Base-by-base conservation (phyloP, 2,329 filamentous ascomycete species). In the Samsoniella hepiali region DNA sequence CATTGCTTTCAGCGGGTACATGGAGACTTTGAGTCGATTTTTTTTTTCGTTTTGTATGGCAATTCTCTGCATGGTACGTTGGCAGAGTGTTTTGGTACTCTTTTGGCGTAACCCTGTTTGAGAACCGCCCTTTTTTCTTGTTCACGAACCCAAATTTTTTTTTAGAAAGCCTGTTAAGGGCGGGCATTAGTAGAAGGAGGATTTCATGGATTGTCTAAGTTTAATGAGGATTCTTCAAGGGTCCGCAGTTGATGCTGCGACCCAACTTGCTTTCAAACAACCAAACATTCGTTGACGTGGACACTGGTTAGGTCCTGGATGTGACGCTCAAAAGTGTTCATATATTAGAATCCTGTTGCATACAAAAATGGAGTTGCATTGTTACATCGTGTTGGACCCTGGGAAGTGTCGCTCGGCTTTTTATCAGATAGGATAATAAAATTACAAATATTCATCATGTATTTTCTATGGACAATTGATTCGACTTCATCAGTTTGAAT, bases 191-290 rank as follows among this genome's bases (percentile, higher is more conserved):
- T 68, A 67, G 65, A 68, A 57, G 65, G 55, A 44, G 63, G 64
- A 38, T 63, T 53, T 49, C 60, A 64, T 67, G 55, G 50, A 65
- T 60, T 64, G 67, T 67, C 56, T 63, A 58, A 63, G 64, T 64
- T 68, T 69, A 69, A 69, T 68, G 64, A 67, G 62, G 57, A 64
- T 63, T 68, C 31, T 57, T 56, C 42, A 15, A 40, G 8, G 55
- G 84, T 84, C 54, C 84, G 84, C 44, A 81, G 76, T 83, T 22
- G 81, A 79, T 65, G 81, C 82, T 6, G 78, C 79, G 8, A 42
- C 36, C 29, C 6, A 8, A 27, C 29, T 53, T 58, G 47, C 50
- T 36, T 47, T 55, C 50, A 47, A 34, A 47, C 31, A 34, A 32
- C n/a, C 11, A 45, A n/a, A n/a, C 31, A 8, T 42, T 40, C 8